Conservation (phyloP, 176 grass and related monocot species). For the Avena eriantha region DNA sequence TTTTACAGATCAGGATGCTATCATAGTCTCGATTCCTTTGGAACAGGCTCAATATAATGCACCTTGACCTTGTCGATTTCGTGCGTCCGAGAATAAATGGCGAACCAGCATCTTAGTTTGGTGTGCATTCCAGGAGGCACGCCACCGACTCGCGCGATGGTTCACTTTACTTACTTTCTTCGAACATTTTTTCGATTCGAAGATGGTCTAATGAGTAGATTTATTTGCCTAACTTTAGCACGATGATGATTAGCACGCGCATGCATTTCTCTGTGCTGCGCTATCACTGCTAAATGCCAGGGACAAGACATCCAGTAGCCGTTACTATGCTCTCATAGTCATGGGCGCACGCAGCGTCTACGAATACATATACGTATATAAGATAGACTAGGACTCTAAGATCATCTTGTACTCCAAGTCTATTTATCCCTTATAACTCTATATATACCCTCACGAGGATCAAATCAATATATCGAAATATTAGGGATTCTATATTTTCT, state of each 20-base stretch:
- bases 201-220: not conserved
- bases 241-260: not conserved
- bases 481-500: too few species aligned
- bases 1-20: too few species aligned
- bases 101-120: not conserved
- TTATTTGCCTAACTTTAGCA: not conserved
- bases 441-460: too few species aligned
- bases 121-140: not conserved
- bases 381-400: too few species aligned
- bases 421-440: too few species aligned
- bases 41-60: not conserved
- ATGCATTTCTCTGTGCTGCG: not conserved
- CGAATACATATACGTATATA: too few species aligned
- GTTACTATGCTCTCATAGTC: not conserved
- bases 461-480: too few species aligned
- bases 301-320: not conserved
- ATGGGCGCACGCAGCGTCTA: too few species aligned
- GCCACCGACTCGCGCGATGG: not conserved
- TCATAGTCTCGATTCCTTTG: not conserved
- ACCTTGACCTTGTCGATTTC: not conserved
- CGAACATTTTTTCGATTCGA: not conserved
- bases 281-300: not conserved
- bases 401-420: too few species aligned
- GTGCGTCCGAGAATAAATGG: not conserved
- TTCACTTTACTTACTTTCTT: not conserved